Evolutionary conservation across 176 grass and related monocot genomes (phyloP).

Genomic region (Oryza punctata): DNA sequence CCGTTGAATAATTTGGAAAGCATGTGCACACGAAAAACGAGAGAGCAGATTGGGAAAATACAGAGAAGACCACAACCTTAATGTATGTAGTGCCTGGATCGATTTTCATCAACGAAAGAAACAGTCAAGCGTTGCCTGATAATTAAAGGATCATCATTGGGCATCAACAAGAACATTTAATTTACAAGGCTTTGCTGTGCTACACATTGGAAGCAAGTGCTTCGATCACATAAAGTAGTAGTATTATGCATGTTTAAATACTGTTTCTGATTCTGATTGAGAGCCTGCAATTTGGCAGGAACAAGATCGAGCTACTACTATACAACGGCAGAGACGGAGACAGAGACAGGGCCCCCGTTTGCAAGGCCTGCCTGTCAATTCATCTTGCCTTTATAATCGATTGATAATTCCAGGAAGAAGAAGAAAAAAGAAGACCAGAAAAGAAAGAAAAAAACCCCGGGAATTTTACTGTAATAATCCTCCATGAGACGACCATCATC

Average conservation of each 20-base stretch:
- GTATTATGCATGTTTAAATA: not conserved
- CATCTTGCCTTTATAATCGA: not conserved
- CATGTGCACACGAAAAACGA: no score
- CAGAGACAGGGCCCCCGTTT: not conserved
- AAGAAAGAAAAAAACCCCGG: not conserved
- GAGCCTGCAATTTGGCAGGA: slow-evolving; percentile 33
- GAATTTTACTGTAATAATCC: not conserved
- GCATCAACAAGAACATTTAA: not conserved
- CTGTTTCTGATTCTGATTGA: not conserved
- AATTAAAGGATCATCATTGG: no score
- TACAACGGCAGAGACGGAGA: not conserved
- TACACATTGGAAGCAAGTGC: not conserved
- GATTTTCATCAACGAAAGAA: no score
- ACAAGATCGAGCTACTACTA: not conserved
- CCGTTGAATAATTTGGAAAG: rapidly evolving
- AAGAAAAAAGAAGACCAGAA: no score
- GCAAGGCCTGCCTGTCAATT: not conserved
- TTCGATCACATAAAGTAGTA: not conserved
- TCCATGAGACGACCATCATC: not conserved
- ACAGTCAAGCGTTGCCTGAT: no score
- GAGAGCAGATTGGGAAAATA: no score
- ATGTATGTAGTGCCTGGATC: no score
- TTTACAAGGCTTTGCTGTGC: not conserved
- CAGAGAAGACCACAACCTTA: no score
- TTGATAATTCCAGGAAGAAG: not conserved